phyloP scores from a whole-genome alignment of 164 flowering plant genomes.

The Magnolia kwangsiensis region DNA sequence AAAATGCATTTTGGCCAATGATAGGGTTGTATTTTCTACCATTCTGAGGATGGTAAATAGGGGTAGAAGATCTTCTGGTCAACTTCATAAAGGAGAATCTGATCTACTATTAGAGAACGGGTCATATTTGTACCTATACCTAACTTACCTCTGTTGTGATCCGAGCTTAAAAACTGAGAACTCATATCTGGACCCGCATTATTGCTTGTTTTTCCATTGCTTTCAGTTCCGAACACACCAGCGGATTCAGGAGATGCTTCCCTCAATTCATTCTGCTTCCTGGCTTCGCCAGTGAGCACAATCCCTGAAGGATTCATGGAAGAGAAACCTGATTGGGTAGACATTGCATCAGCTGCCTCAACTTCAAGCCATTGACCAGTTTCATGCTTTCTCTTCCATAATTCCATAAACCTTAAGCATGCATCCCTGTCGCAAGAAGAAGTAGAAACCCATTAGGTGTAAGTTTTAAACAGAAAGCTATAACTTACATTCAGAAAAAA shows the following conservation, averaged over 20 bases:
- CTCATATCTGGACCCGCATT: slow-evolving; percentile 34
- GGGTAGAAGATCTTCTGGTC: too few species aligned
- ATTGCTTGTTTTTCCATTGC: slow-evolving; percentile 35
- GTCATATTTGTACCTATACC: neutral
- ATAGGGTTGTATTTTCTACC: too few species aligned
- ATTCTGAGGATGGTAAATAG: too few species aligned
- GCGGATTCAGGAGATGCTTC: slow-evolving; percentile 25
- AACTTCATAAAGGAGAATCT: too few species aligned
- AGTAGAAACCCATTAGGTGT: slow-evolving; percentile 7
- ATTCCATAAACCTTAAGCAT: slow-evolving; percentile 56
- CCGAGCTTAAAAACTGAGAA: slow-evolving; percentile 3
- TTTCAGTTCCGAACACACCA: slow-evolving; percentile 31
- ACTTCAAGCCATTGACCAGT: slow-evolving; percentile 91
- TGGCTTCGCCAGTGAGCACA: slow-evolving; percentile 36
- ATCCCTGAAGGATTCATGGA: slow-evolving; percentile 54
- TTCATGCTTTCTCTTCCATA: slow-evolving; percentile 95
- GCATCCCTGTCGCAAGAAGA: slow-evolving; percentile 69
- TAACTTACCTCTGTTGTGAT: slow-evolving; percentile 10
- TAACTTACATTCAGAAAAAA: neutral
- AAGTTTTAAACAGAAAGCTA: neutral
- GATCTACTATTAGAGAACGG: too few species aligned
- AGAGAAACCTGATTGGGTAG: slow-evolving; percentile 43
- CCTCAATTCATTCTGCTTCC: slow-evolving; percentile 30
- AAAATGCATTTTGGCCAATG: too few species aligned
- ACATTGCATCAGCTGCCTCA: slow-evolving; percentile 70